Evolutionary conservation across 78 protist species (phyloP).

Genomic region (Salpingoeca rosetta): DNA sequence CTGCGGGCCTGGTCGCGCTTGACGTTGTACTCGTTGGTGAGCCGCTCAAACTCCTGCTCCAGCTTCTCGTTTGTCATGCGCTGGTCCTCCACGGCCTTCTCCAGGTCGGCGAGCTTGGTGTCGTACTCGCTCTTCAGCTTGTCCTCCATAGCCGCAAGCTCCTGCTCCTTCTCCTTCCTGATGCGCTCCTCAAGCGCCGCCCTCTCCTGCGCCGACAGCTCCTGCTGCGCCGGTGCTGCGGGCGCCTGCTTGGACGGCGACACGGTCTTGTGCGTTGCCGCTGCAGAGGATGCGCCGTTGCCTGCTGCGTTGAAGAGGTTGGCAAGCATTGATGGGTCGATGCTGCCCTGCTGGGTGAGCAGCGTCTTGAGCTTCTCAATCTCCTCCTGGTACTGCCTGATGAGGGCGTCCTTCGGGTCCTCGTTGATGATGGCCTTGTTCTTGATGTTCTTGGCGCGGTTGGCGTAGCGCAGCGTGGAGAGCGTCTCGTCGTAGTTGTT

Average conservation of each 20-base stretch:
- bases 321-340: neutral
- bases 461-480: conserved; percentile 82
- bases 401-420: conserved; percentile 48
- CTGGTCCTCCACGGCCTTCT: conserved; percentile 3
- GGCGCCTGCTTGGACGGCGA: neutral
- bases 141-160: conserved; percentile 9
- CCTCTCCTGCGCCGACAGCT: neutral
- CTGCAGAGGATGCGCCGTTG: neutral
- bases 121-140: conserved; percentile 14
- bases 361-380: conserved; percentile 26
- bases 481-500: conserved; percentile 72
- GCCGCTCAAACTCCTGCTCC: neutral
- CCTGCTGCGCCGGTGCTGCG: neutral
- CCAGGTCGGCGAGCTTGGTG: conserved; percentile 27
- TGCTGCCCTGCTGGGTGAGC: neutral
- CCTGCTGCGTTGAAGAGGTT: neutral
- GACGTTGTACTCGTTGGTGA: neutral
- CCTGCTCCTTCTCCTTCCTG: conserved; percentile 17
- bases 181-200: neutral
- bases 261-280: neutral
- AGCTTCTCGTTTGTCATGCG: neutral
- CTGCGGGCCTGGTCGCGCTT: neutral
- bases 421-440: conserved; percentile 54
- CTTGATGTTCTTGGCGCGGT: conserved; percentile 77
- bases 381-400: conserved; percentile 60